Percentiles rank a stretch among this genome's conserved stretches.
phyloP scores from a whole-genome alignment of 2,329 filamentous ascomycete species.

The Hypocrella siamensis region DNA sequence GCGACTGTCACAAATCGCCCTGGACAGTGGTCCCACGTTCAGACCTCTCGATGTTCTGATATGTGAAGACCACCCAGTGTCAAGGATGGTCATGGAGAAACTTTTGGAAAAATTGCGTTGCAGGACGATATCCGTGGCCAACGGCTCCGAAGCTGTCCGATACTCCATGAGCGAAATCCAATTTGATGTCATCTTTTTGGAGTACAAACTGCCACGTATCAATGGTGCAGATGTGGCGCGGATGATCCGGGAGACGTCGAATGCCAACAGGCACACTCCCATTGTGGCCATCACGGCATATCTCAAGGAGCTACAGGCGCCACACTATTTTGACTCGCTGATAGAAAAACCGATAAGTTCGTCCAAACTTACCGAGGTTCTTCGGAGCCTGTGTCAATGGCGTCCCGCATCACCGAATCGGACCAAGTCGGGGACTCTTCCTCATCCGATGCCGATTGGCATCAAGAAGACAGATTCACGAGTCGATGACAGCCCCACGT shows the following conservation, averaged over 20 bases:
- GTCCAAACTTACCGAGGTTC: conserved; percentile 75
- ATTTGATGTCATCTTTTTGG: conserved; percentile 97
- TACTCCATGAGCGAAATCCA: conserved; percentile 96
- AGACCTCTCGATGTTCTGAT: conserved; percentile 86
- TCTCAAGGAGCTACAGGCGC: conserved; percentile 88
- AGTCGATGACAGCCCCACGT: conserved; percentile 71
- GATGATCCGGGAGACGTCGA: conserved; percentile 95
- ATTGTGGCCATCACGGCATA: conserved; percentile 96
- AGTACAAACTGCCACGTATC: conserved; percentile 88
- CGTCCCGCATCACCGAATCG: conserved; percentile 50
- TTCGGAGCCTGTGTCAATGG: conserved; percentile 85
- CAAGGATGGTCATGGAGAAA: conserved; percentile 97
- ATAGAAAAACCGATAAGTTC: conserved; percentile 95
- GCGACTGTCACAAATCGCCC: conserved; percentile 77
- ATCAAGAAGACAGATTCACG: conserved; percentile 48
- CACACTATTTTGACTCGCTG: conserved; percentile 88
- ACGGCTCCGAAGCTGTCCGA: conserved; percentile 79
- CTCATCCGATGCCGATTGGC: conserved; percentile 45
- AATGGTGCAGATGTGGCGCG: conserved; percentile 90
- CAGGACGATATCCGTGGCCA: conserved; percentile 80
- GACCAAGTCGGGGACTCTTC: conserved; percentile 27
- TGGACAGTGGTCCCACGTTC: conserved; percentile 73
- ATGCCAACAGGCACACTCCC: conserved; percentile 83
- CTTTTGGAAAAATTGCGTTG: conserved; percentile 89
- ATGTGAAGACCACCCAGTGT: conserved; percentile 95